A percentile compares a stretch with the other conserved stretches of the same genome.
phyloP scores from a whole-genome alignment of 2,329 filamentous ascomycete species.

The Helotiales sp. region DNA sequence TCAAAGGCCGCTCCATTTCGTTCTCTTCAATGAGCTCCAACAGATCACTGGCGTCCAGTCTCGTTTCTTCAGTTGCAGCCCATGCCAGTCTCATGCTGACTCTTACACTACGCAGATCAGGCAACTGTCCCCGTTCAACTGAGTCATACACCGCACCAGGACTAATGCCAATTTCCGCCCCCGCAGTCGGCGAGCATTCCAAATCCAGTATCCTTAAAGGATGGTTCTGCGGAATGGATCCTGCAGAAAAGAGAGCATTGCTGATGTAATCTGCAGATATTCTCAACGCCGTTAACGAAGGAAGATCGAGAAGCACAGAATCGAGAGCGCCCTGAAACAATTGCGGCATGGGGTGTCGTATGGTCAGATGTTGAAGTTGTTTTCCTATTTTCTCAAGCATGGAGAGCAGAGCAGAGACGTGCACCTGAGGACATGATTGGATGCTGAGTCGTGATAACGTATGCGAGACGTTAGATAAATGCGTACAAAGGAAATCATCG shows the following conservation, averaged over 20 bases:
- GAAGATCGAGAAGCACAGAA: slow-evolving; percentile 26
- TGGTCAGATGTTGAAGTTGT: slow-evolving; percentile 32
- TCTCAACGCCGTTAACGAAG: slow-evolving; percentile 28
- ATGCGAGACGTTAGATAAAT: slow-evolving; percentile 24
- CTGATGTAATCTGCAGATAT: slow-evolving; percentile 37
- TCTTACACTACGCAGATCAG: slow-evolving; percentile 32
- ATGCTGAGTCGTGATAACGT: slow-evolving; percentile 32
- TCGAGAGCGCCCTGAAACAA: slow-evolving; percentile 28
- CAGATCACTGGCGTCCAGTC: slow-evolving; percentile 28
- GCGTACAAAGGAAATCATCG: slow-evolving; percentile 29
- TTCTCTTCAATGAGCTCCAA: slow-evolving; percentile 30
- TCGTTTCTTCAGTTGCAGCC: slow-evolving; percentile 27
- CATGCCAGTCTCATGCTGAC: slow-evolving; percentile 34
- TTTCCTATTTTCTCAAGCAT: slow-evolving; percentile 27
- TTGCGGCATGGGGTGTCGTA: slow-evolving; percentile 35
- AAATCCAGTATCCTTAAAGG: slow-evolving; percentile 34
- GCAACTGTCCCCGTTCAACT: slow-evolving; percentile 28
- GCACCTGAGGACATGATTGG: slow-evolving; percentile 34
- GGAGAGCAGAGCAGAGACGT: slow-evolving; percentile 19
- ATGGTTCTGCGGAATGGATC: slow-evolving; percentile 18
- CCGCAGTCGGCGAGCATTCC: slow-evolving; percentile 32
- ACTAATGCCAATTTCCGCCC: slow-evolving; percentile 27
- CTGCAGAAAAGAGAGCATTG: slow-evolving; percentile 24
- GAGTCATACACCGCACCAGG: slow-evolving; percentile 29
- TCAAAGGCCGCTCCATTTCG: slow-evolving; percentile 30